These are phyloP conservation scores for Magnaporthiopsis poae DNA, from an alignment of 2,329 filamentous ascomycete genomes.

Conservation along the genomic window DNA sequence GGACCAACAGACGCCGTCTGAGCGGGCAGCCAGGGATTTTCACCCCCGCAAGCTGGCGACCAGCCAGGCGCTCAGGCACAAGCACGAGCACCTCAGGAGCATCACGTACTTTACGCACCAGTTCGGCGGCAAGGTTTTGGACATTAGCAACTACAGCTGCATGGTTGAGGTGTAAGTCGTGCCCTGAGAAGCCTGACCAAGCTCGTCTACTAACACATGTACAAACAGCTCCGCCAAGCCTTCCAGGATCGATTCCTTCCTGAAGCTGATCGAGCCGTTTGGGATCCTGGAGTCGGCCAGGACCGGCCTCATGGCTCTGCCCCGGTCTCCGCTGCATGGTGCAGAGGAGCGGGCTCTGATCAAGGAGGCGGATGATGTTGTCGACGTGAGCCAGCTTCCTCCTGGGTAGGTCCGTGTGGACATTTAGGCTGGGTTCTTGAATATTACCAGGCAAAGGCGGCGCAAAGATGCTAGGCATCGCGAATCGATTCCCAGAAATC, in stretches of 20 bases:
- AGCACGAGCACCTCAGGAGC: slow-evolving; percentile 92
- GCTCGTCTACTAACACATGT: slow-evolving; percentile 15
- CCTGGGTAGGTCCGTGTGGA: slow-evolving; percentile 55
- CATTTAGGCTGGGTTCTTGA: background rate
- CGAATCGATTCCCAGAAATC: too few relatives aligned
- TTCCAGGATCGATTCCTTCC: slow-evolving; percentile 86
- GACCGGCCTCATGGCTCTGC: slow-evolving; percentile 92
- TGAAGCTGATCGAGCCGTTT: slow-evolving; percentile 89
- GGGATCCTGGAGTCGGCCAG: slow-evolving; percentile 93
- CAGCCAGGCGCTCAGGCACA: slow-evolving; percentile 85
- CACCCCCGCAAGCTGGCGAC: slow-evolving; percentile 79
- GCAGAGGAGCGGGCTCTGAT: slow-evolving; percentile 55
- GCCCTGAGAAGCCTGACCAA: background rate
- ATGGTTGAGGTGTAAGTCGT: slow-evolving; percentile 84
- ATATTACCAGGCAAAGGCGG: background rate
- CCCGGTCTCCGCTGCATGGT: slow-evolving; percentile 76
- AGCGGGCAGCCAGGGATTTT: slow-evolving; percentile 54
- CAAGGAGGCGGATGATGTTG: slow-evolving; percentile 88
- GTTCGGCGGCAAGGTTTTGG: slow-evolving; percentile 92
- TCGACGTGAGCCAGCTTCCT: slow-evolving; percentile 86
- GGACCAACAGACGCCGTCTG: slow-evolving; percentile 31
- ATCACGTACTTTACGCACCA: slow-evolving; percentile 96
- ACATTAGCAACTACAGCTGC: slow-evolving; percentile 97
- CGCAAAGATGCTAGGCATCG: too few relatives aligned
- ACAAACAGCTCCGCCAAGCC: slow-evolving; percentile 72